Evolutionary conservation across 2,329 filamentous ascomycete species (phyloP).

Genomic region (Acrodontium crateriforme): DNA sequence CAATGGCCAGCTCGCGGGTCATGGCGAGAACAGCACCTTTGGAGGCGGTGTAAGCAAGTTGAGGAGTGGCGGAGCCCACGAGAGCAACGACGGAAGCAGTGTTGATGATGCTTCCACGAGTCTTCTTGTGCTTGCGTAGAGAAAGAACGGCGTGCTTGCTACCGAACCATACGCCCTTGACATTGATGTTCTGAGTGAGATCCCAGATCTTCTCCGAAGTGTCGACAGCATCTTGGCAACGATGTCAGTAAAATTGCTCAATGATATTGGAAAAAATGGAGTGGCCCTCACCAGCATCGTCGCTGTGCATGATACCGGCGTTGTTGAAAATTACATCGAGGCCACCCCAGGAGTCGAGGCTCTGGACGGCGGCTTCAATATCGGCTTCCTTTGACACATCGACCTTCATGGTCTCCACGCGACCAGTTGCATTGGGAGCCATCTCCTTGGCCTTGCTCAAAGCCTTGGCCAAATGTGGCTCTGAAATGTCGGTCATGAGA

Average conservation of each 20-base stretch:
- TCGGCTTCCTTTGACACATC: constrained; percentile 80
- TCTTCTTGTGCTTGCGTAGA: constrained; percentile 68
- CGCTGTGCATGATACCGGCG: constrained; percentile 87
- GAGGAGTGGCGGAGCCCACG: constrained; percentile 74
- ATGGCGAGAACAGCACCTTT: constrained; percentile 86
- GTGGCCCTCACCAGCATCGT: constrained; percentile 30
- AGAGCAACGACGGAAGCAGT: constrained; percentile 80
- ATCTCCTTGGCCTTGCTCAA: constrained; percentile 60
- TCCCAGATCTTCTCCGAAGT: constrained; percentile 91
- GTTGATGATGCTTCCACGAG: constrained; percentile 73
- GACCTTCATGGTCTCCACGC: constrained; percentile 50
- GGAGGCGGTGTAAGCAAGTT: constrained; percentile 84
- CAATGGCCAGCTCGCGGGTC: constrained; percentile 81
- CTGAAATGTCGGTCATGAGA: constrained; percentile 74
- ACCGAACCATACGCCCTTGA: constrained; percentile 96
- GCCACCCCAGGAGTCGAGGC: constrained; percentile 71
- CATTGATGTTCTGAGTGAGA: constrained; percentile 83
- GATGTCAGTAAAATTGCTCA: neutral
- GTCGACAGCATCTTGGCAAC: constrained; percentile 46
- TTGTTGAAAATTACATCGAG: constrained; percentile 95
- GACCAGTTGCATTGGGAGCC: constrained; percentile 39
- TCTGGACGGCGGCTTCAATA: constrained; percentile 59
- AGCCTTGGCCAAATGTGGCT: constrained; percentile 62
- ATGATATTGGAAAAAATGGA: constrained; percentile 35
- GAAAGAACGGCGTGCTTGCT: constrained; percentile 81